These are phyloP conservation scores for Solanum megistacrolobum DNA, from an alignment of 257 asterid species.

Conservation along the genomic window DNA sequence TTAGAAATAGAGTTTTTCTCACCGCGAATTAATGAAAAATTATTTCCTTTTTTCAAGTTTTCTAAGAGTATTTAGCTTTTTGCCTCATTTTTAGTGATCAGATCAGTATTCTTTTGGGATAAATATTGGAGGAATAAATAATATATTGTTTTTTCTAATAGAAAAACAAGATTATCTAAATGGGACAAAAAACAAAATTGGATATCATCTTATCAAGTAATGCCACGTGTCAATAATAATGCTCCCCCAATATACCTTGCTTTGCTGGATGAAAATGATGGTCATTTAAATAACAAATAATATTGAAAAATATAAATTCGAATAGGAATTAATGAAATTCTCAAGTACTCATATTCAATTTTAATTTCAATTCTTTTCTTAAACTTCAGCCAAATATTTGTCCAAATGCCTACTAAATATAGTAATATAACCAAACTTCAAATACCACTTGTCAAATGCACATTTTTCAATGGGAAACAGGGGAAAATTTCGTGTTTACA, in stretches of 20 bases:
- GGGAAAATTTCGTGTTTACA: background rate
- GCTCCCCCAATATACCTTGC: background rate
- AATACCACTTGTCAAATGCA: too few species aligned
- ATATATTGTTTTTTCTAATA: too few species aligned
- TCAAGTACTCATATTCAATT: background rate
- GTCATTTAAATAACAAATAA: background rate
- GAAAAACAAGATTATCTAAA: background rate
- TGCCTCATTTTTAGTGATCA: background rate
- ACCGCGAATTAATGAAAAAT: too few species aligned
- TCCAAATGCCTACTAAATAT: background rate
- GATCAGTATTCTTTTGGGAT: too few species aligned
- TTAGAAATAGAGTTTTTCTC: too few species aligned
- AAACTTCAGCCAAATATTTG: background rate
- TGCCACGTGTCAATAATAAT: background rate
- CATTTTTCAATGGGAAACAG: background rate
- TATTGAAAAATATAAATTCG: background rate
- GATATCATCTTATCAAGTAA: background rate
- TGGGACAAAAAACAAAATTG: background rate
- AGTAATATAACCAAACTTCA: background rate
- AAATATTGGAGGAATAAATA: background rate
- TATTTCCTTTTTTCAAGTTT: background rate
- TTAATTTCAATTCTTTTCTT: background rate
- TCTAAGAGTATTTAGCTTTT: background rate
- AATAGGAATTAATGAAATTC: background rate
- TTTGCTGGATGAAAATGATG: slow-evolving; percentile 1